A percentile compares a stretch with the other conserved stretches of the same genome.
phyloP scores from a whole-genome alignment of 768 basidiomycete species.

The Leccinum sublutescens region DNA sequence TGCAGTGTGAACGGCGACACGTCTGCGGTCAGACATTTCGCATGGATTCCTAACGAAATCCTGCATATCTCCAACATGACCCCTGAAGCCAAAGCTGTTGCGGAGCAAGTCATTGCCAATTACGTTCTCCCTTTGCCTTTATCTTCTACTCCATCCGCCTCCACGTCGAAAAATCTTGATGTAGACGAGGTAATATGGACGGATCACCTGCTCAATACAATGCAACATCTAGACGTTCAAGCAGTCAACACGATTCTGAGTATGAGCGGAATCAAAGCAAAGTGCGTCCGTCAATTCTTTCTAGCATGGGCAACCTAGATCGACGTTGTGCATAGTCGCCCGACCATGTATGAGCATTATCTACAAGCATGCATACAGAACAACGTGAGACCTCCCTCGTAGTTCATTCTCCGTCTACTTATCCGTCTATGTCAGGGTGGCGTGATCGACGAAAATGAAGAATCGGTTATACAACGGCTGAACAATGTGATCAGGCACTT shows the following conservation, averaged over 20 bases:
- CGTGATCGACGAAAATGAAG: slow-evolving; percentile 82
- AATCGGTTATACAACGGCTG: slow-evolving; percentile 54
- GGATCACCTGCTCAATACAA: slow-evolving; percentile 71
- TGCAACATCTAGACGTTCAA: slow-evolving; percentile 64
- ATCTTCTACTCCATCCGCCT: slow-evolving; percentile 34
- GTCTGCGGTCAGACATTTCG: slow-evolving; percentile 74
- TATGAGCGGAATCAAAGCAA: slow-evolving; percentile 60
- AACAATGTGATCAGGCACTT: slow-evolving; percentile 54
- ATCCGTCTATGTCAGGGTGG: slow-evolving; percentile 63
- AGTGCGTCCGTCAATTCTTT: slow-evolving; percentile 39
- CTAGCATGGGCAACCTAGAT: neutral
- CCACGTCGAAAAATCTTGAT: slow-evolving; percentile 47
- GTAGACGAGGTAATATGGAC: slow-evolving; percentile 85
- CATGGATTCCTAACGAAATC: slow-evolving; percentile 87
- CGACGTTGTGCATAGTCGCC: slow-evolving; percentile 48
- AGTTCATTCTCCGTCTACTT: neutral
- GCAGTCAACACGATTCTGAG: slow-evolving; percentile 55
- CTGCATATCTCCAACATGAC: slow-evolving; percentile 53
- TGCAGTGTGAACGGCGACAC: slow-evolving; percentile 76
- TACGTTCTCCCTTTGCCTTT: slow-evolving; percentile 80
- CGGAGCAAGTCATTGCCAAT: slow-evolving; percentile 69
- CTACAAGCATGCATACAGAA: slow-evolving; percentile 72
- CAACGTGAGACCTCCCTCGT: slow-evolving; percentile 59
- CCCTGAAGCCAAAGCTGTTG: slow-evolving; percentile 58
- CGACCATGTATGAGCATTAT: slow-evolving; percentile 67